Conservation (phyloP, 805 yeast species). For the Ogataea dorogensis region DNA sequence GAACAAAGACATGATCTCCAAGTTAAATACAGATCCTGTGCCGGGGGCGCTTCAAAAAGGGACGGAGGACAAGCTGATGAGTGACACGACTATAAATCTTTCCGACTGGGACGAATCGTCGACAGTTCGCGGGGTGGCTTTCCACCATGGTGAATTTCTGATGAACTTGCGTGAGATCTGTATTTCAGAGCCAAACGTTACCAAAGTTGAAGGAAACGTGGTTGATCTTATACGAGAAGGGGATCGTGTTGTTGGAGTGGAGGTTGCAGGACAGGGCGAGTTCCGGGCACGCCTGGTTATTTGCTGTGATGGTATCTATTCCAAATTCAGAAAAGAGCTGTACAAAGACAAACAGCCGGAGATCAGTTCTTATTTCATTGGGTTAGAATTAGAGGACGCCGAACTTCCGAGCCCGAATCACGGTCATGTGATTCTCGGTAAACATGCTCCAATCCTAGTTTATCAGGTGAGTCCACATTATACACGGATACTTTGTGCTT, state of each 20-base stretch:
- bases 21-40: constrained; percentile 44
- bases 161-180: constrained; percentile 73
- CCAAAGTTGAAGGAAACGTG: constrained; percentile 82
- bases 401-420: constrained; percentile 68
- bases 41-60: constrained; percentile 55
- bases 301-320: constrained; percentile 91
- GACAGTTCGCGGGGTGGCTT: constrained; percentile 72
- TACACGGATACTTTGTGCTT: constrained; percentile 88
- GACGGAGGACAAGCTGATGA: constrained; percentile 50
- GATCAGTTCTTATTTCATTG: constrained; percentile 83
- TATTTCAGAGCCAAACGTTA: constrained; percentile 66
- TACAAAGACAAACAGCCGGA: constrained; percentile 59
- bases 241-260: constrained; percentile 70
- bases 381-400: constrained; percentile 72
- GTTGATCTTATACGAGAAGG: constrained; percentile 56
- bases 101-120: constrained; percentile 59
- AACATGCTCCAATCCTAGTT: constrained; percentile 82
- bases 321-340: constrained; percentile 81
- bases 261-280: constrained; percentile 45
- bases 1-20: constrained; percentile 48
- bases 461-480: constrained; percentile 84
- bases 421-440: constrained; percentile 89
- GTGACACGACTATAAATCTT: constrained; percentile 49
- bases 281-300: constrained; percentile 66
- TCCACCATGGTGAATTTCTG: constrained; percentile 90